Evolutionary conservation across 148 eudicot genomes (phyloP).

Genomic region (Amaranthus hypochondriacus): DNA sequence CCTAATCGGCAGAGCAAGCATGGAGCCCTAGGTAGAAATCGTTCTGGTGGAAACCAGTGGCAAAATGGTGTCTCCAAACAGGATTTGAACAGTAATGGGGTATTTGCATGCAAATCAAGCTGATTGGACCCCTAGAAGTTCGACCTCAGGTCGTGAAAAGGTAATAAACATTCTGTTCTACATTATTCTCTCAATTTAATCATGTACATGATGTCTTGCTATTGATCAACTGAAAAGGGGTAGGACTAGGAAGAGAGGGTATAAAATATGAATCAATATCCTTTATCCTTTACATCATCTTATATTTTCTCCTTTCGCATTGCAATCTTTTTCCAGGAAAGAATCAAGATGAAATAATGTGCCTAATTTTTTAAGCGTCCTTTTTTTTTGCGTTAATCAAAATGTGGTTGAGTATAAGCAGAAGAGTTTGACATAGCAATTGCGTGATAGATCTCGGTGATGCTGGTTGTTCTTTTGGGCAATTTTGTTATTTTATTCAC

Average conservation of each 20-base stretch:
- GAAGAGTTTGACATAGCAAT: neutral
- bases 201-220: neutral
- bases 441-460: neutral
- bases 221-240: neutral
- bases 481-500: neutral
- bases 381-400: neutral
- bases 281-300: too few relatives aligned
- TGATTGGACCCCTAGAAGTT: conserved; percentile 26
- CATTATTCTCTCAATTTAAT: neutral
- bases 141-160: conserved; percentile 48
- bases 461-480: neutral
- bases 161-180: conserved; percentile 37
- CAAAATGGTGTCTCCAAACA: conserved; percentile 58
- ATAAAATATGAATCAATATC: neutral
- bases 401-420: neutral
- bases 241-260: neutral
- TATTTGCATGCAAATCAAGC: conserved; percentile 32
- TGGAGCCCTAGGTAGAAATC: conserved; percentile 34
- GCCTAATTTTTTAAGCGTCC: too few relatives aligned
- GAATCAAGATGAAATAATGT: too few relatives aligned
- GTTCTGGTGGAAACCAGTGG: conserved; percentile 47
- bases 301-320: too few relatives aligned
- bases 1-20: conserved; percentile 45
- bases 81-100: conserved; percentile 69
- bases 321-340: too few relatives aligned